Evolutionary conservation across 352 stramenopile genomes (phyloP).

Genomic region (Phytophthora capsici): DNA sequence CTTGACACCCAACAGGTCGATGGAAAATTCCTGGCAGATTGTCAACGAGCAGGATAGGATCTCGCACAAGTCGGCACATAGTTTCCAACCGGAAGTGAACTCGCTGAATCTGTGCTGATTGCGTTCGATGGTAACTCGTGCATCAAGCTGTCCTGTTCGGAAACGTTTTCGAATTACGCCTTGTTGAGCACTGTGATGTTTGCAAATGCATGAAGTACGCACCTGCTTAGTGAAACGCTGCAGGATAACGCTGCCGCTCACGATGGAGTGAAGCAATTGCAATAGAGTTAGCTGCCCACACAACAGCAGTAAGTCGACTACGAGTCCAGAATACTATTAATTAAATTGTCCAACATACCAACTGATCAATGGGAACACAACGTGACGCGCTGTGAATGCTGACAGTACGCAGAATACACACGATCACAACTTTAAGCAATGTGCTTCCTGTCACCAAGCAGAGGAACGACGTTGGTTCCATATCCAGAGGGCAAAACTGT

Average conservation of each 20-base stretch:
- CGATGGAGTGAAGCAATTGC: conserved; percentile 30
- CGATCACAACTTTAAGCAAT: conserved; percentile 22
- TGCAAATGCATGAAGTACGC: background rate
- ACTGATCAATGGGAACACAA: conserved; percentile 20
- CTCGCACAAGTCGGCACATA: conserved; percentile 38
- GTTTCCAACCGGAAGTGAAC: conserved; percentile 57
- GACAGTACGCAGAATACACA: conserved; percentile 13
- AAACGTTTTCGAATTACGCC: background rate
- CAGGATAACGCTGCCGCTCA: conserved; percentile 34
- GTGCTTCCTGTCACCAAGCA: conserved; percentile 7
- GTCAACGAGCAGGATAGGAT: conserved; percentile 26
- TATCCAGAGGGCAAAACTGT: background rate
- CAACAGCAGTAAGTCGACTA: conserved; percentile 4
- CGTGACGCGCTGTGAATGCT: background rate
- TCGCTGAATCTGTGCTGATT: conserved; percentile 47
- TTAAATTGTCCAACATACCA: conserved; percentile 17
- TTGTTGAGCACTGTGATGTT: background rate
- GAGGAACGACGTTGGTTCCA: background rate
- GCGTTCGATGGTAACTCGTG: conserved; percentile 10
- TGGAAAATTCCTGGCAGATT: conserved; percentile 21
- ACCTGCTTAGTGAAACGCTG: conserved; percentile 33
- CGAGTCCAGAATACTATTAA: background rate
- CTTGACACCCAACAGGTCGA: conserved; percentile 17
- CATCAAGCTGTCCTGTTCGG: conserved; percentile 7
- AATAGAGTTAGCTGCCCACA: conserved; percentile 23